Evolutionary conservation across 495 filamentous ascomycete genomes (phyloP).

Genomic region (Aspergillus biplanus): DNA sequence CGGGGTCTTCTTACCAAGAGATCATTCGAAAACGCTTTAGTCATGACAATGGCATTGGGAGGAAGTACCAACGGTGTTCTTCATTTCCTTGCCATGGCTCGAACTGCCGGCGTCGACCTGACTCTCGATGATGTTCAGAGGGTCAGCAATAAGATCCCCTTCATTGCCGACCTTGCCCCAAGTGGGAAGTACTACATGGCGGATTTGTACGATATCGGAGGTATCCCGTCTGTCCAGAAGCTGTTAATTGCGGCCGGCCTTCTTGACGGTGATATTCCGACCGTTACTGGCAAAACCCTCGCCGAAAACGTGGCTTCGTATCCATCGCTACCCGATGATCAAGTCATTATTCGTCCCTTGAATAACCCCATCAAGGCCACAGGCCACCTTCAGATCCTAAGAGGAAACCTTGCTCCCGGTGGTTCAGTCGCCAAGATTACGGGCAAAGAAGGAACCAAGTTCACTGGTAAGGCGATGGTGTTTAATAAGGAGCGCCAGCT

Average conservation of each 20-base stretch:
- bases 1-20: conserved; percentile 81
- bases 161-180: conserved; percentile 91
- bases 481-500: conserved; percentile 89
- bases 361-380: conserved; percentile 83
- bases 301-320: conserved; percentile 83
- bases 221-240: conserved; percentile 90
- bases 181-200: conserved; percentile 90
- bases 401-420: conserved; percentile 87
- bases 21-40: conserved; percentile 91
- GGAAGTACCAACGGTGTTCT: conserved; percentile 92
- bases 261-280: conserved; percentile 81
- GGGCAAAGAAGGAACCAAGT: conserved; percentile 85
- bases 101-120: conserved; percentile 80
- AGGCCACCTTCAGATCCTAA: conserved; percentile 88
- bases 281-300: conserved; percentile 91
- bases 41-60: conserved; percentile 90
- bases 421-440: conserved; percentile 98
- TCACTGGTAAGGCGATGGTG: conserved; percentile 82
- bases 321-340: conserved; percentile 78
- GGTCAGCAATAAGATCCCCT: conserved; percentile 86
- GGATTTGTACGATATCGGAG: conserved; percentile 92
- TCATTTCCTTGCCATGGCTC: conserved; percentile 94
- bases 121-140: conserved; percentile 87
- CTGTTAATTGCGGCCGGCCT: conserved; percentile 80
- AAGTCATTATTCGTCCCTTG: conserved; percentile 83